These are phyloP conservation scores for Sordariomycetes sp. DNA, from an alignment of 2,329 filamentous ascomycete genomes.

Conservation along the genomic window DNA sequence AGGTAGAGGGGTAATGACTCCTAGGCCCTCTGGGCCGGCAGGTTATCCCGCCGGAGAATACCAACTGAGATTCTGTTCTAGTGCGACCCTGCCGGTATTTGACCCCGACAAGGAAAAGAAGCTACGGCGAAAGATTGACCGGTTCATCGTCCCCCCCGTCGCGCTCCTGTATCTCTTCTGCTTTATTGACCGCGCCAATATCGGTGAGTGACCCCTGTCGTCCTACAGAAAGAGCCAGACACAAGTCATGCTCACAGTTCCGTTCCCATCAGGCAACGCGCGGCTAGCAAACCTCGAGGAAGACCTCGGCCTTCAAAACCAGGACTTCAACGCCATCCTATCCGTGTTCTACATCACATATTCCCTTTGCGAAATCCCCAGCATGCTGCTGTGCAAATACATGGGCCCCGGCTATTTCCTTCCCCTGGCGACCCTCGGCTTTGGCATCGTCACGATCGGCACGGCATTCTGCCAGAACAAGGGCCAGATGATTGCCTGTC, in stretches of 20 bases:
- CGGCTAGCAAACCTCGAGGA: slow-evolving; percentile 18
- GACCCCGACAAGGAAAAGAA: slow-evolving; percentile 15
- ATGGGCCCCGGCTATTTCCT: slow-evolving; percentile 28
- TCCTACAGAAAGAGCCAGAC: not conserved
- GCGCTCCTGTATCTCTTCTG: slow-evolving; percentile 51
- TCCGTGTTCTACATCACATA: slow-evolving; percentile 41
- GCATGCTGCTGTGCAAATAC: slow-evolving; percentile 41
- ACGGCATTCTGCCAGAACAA: slow-evolving; percentile 36
- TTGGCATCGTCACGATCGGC: slow-evolving; percentile 31
- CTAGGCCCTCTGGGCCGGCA: not conserved
- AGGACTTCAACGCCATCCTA: slow-evolving; percentile 42
- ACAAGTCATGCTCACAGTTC: not conserved
- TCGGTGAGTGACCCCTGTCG: not conserved
- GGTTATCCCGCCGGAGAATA: not conserved
- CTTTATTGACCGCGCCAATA: slow-evolving; percentile 42
- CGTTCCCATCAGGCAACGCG: slow-evolving; percentile 26
- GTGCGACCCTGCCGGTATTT: slow-evolving; percentile 6
- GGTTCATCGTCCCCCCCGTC: slow-evolving; percentile 48
- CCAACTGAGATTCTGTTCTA: not conserved
- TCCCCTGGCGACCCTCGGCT: slow-evolving; percentile 39
- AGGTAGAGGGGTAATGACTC: not conserved
- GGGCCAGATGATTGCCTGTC: slow-evolving; percentile 40
- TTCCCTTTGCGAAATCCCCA: slow-evolving; percentile 38
- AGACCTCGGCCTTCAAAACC: slow-evolving; percentile 31
- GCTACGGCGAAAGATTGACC: slow-evolving; percentile 46